phyloP scores from a whole-genome alignment of 2,329 filamentous ascomycete species.

The Cyanodermella asteris region DNA sequence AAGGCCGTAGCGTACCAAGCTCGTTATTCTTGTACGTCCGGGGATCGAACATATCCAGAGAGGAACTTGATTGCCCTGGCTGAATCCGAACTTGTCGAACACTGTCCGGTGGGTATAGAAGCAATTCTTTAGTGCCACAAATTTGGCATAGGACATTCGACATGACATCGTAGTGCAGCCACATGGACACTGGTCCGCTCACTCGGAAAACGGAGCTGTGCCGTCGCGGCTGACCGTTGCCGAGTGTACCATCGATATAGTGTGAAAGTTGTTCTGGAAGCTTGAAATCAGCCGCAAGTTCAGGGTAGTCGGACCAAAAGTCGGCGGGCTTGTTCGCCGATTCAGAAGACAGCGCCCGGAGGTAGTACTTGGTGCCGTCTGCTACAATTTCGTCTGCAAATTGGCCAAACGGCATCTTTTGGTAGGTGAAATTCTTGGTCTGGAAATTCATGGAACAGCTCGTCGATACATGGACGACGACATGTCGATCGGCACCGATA shows the following conservation, averaged over 20 bases:
- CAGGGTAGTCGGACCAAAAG: conserved; percentile 48
- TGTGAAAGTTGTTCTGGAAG: conserved; percentile 44
- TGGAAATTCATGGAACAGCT: conserved; percentile 56
- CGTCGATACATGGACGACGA: conserved; percentile 51
- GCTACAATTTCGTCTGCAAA: conserved; percentile 43
- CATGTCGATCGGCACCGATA: conserved; percentile 39
- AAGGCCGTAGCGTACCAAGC: conserved; percentile 32
- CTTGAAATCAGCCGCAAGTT: conserved; percentile 44
- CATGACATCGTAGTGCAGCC: conserved; percentile 82
- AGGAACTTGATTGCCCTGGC: conserved; percentile 61
- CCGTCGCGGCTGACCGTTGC: conserved; percentile 32
- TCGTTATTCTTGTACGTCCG: conserved; percentile 16
- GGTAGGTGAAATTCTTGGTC: conserved; percentile 62
- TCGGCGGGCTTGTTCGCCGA: conserved; percentile 47
- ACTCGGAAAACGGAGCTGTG: conserved; percentile 66
- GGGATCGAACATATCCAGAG: conserved; percentile 43
- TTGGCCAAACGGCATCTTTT: conserved; percentile 40
- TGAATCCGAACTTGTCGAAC: conserved; percentile 47
- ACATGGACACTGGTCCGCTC: conserved; percentile 63
- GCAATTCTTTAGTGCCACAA: conserved; percentile 45
- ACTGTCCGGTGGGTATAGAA: conserved; percentile 61
- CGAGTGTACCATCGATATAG: no score
- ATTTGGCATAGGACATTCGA: conserved; percentile 73
- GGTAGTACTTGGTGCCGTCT: conserved; percentile 43
- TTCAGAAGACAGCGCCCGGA: conserved; percentile 52